Percentiles rank a stretch among this genome's conserved stretches.
phyloP scores from a whole-genome alignment of 352 stramenopile species.

The Phytophthora sp. region DNA sequence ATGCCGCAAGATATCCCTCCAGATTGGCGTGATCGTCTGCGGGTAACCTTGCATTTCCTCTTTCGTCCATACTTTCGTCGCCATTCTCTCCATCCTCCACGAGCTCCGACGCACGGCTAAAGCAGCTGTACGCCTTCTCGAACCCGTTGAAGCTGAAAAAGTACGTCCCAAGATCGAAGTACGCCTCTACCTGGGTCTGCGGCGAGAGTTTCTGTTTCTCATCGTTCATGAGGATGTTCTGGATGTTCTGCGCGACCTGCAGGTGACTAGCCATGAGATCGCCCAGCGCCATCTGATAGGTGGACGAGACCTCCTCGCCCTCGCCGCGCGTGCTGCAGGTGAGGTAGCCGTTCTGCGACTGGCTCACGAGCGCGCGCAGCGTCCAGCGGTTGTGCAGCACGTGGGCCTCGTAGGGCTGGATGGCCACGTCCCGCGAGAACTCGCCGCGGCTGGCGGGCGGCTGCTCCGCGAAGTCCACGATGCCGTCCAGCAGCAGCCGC shows the following conservation, averaged over 20 bases:
- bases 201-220: conserved; percentile 44
- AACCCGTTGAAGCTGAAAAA: conserved; percentile 83
- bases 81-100: conserved; percentile 40
- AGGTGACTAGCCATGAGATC: conserved; percentile 65
- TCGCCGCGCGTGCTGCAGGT: conserved; percentile 69
- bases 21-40: conserved; percentile 42
- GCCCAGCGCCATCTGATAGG: conserved; percentile 73
- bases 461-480: conserved; percentile 75
- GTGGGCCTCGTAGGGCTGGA: conserved; percentile 56
- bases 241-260: conserved; percentile 68
- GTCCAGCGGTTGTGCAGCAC: conserved; percentile 82
- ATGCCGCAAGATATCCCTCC: conserved; percentile 77
- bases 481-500: conserved; percentile 80
- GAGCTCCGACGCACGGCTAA: conserved; percentile 67
- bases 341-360: conserved; percentile 77
- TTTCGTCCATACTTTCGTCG: conserved; percentile 19
- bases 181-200: conserved; percentile 64
- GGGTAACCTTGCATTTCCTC: conserved; percentile 11
- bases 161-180: conserved; percentile 71
- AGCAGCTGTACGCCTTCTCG: conserved; percentile 79
- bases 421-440: conserved; percentile 38
- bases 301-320: conserved; percentile 63
- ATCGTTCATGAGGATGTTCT: conserved; percentile 55
- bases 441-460: conserved; percentile 30
- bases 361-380: conserved; percentile 68